Evolutionary conservation across 2,329 filamentous ascomycete genomes (phyloP).

Genomic region (Didymosphaeria variabile): DNA sequence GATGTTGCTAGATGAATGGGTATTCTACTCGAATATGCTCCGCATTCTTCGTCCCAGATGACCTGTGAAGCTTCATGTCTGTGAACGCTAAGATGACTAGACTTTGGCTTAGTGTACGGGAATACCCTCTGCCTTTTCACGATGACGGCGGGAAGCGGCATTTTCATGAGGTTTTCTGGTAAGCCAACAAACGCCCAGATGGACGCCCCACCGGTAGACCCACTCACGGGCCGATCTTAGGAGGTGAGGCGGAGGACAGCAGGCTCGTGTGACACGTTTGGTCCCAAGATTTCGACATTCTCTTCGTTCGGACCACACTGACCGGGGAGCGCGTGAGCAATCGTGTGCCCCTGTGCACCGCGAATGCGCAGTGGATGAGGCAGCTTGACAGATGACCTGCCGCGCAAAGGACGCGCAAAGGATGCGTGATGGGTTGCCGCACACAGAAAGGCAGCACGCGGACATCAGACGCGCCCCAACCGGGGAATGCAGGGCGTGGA

Average conservation of each 20-base stretch:
- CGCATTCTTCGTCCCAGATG: not conserved
- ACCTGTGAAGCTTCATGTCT: not conserved
- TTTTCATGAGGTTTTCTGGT: not conserved
- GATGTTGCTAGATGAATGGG: constrained; percentile 15
- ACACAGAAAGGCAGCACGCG: not conserved
- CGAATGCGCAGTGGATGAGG: not conserved
- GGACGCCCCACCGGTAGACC: not conserved
- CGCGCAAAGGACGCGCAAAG: not conserved
- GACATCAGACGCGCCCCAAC: not conserved
- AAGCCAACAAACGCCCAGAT: not conserved
- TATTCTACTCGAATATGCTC: not conserved
- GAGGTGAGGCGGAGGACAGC: constrained; percentile 2
- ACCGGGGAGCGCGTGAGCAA: not conserved
- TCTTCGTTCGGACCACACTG: not conserved
- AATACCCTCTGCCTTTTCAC: not conserved
- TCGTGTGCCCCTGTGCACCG: not conserved
- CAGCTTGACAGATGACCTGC: not conserved
- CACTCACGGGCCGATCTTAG: not conserved
- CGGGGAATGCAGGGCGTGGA: not conserved
- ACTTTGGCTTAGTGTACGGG: not conserved
- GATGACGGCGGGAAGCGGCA: not conserved
- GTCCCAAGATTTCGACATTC: not conserved
- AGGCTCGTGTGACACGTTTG: constrained; percentile 1
- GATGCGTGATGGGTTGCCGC: not conserved
- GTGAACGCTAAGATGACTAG: not conserved